Evolutionary conservation across 768 basidiomycete genomes (phyloP), one percentile per base, ranked within the genome.

Genomic region (Agrocybe praecox): DNA sequence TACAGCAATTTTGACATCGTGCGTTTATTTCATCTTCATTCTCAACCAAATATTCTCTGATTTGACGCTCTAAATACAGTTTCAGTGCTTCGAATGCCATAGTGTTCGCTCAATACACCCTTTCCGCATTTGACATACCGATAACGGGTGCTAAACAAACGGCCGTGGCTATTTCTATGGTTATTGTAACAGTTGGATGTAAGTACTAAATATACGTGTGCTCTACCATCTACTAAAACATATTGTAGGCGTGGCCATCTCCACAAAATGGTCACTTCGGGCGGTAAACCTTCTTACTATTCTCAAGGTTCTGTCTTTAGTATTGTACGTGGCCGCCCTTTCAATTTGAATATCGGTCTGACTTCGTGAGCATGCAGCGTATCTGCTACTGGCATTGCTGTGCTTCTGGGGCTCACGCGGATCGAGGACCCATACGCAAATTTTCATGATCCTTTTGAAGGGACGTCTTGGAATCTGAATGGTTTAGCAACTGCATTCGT

Each of bases 401-500:
- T 88, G 4, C 72, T 89, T 3, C 71, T 76, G 1, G 86, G 86
- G 7, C 65, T 77, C 34, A 86, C 85, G 0, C 74, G 70, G 12
- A 73, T 89, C 29, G 40, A 73, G 46, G 76, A 87, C 66, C 84
- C 87, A 0, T 79, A 80, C 45, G 70, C 70, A 17, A 84, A 85
- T 65, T 88, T 89, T 65, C 71, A 67, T 32, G 62, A 86, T 57
- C 77, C 80, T 0, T 89, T 88, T 52, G 74, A 78, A 7, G 85
- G 84, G 14, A 84, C 79, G 1, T 73, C 75, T 29, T 62, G 62
- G 46, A 74, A 65, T 53, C 72, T 76, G 36, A 81, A 84, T 57
- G 80, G 80, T 14, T 63, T 73, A 4, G 70, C 74, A 15, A 72
- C 67, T 11, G 73, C 72, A 9, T 67, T 74, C 46, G 74, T 73